Percentiles rank a stretch among this genome's conserved stretches.
Evolutionary conservation across 2,329 filamentous ascomycete genomes (phyloP).

Genomic region (Fusarium tupiense): DNA sequence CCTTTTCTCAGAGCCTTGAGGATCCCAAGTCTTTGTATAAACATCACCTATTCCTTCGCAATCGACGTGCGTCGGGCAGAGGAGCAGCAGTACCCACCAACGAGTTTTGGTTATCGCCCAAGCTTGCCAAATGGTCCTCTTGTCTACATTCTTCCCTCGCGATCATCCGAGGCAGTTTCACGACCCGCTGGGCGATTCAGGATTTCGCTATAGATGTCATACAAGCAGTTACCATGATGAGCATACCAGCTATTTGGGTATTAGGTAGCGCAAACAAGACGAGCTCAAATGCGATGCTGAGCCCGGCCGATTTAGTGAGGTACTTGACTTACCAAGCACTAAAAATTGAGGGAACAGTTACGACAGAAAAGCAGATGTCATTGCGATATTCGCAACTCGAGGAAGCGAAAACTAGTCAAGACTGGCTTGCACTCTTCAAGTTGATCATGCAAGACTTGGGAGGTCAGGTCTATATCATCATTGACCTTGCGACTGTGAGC

Average conservation of each 20-base stretch:
- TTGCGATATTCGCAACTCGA: background rate
- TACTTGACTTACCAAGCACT: constrained; percentile 9
- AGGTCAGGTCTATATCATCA: background rate
- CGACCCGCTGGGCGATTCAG: background rate
- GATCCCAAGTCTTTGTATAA: background rate
- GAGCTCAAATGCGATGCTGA: background rate
- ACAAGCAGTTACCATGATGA: background rate
- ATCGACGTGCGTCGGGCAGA: background rate
- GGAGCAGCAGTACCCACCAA: background rate
- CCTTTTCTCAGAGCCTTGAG: background rate
- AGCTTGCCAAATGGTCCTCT: background rate
- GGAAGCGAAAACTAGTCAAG: rapidly evolving
- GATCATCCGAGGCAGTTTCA: background rate
- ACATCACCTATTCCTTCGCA: background rate
- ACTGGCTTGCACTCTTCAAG: background rate
- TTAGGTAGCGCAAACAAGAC: background rate
- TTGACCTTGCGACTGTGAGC: background rate
- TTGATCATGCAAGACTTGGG: background rate
- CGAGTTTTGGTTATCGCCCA: constrained; percentile 14
- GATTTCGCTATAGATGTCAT: constrained; percentile 7
- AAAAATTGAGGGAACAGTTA: background rate
- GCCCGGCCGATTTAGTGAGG: background rate
- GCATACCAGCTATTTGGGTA: background rate
- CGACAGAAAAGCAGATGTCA: constrained; percentile 6
- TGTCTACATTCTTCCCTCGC: background rate